Evolutionary conservation across 139 green algal genomes (phyloP).

Genomic region (Edaphochlamys debaryana): DNA sequence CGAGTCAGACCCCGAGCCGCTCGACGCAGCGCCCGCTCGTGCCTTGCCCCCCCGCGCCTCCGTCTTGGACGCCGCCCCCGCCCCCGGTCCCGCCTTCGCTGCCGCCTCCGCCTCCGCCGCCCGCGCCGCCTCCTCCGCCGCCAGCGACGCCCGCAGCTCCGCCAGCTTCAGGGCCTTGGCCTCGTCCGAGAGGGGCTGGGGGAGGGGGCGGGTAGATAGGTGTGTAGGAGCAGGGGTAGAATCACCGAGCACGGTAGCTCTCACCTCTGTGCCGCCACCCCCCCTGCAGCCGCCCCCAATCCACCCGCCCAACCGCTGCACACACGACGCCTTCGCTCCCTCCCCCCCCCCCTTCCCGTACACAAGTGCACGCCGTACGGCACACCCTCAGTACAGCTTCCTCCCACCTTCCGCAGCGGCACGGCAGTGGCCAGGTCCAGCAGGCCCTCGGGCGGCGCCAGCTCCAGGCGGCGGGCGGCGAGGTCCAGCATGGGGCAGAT

Average conservation of each 20-base stretch:
- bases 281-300: too few relatives aligned
- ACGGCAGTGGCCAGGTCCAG: slow-evolving; percentile 42
- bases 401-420: slow-evolving; percentile 39
- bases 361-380: neutral
- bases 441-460: slow-evolving; percentile 54
- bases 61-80: neutral
- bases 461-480: slow-evolving; percentile 9
- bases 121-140: neutral
- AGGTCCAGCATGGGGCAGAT: slow-evolving; percentile 55
- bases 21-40: neutral
- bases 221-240: neutral
- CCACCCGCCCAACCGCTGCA: too few relatives aligned
- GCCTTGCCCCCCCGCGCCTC: neutral
- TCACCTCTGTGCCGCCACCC: neutral
- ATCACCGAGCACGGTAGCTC: too few relatives aligned
- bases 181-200: slow-evolving; percentile 30
- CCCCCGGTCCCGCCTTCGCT: neutral
- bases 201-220: neutral
- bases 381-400: neutral
- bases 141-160: slow-evolving; percentile 1
- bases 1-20: neutral
- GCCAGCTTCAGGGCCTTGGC: slow-evolving; percentile 14
- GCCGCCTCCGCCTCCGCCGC: neutral
- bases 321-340: too few relatives aligned
- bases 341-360: too few relatives aligned